Evolutionary conservation across 805 yeast species (phyloP), one percentile per base, ranked within the genome.

Genomic region (Candida broadrunensis): DNA sequence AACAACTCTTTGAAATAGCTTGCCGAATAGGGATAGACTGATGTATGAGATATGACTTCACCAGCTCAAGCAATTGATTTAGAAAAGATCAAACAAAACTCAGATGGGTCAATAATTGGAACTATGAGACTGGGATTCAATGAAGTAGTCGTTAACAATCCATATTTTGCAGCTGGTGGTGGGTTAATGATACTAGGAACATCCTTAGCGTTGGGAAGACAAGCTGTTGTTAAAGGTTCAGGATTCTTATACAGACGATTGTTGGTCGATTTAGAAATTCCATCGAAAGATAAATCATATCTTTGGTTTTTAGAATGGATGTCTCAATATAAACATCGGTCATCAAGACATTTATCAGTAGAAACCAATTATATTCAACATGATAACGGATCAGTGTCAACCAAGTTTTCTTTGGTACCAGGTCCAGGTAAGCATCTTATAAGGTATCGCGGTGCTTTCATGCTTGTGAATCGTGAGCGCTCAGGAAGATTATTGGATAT

Each of bases 131-230:
- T 51, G 43, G 63, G 81, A 4, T 63, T 80, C 52, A 63, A 75
- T 32, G 80, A 78, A 41, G 76, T 80, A 2, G 69, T 85, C 43
- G 73, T 73, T 17, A 75, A 78, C 27, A 91, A 91, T 58, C 98
- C 97, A n/a, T 89, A 88, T 61, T 91, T 93, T 68, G 93, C 97
- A 1, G 99, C 98, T 0, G 99, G 99, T 55, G 97, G 97, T 52
- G 99, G 99, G 0, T 70, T 93, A 31, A 93, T 93, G 99, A 70
- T 90, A 3, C 68, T 93, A 2, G 99, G 99, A n/a, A 89, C 96
- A 0, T 84, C 83, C 1, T 63, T 93, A 25, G 95, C 97, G 0
- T 51, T 88, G 6, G 81, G 88, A 0, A 71, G 96, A 37, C 81
- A 78, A 43, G 88, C 88, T 1, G 61, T 84, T 1, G 70, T 78